phyloP scores from a whole-genome alignment of 257 asterid genomes.

The Echites panduratus region DNA sequence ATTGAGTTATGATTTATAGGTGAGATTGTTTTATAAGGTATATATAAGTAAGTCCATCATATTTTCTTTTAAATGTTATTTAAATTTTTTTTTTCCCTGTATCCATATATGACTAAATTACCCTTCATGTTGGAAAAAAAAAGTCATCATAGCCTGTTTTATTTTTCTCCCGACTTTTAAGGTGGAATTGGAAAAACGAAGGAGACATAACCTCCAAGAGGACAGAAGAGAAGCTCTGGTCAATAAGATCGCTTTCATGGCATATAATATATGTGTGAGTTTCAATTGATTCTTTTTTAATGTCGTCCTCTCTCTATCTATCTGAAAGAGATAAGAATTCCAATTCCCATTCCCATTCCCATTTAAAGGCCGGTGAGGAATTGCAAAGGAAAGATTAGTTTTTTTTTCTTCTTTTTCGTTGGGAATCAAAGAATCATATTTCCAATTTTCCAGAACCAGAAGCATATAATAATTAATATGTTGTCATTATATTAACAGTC shows the following conservation, averaged over 20 bases:
- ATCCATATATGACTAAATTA: too few relatives aligned
- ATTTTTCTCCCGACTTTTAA: not conserved
- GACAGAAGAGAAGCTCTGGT: not conserved
- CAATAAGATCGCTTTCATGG: constrained; percentile 1
- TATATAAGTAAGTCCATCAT: too few relatives aligned
- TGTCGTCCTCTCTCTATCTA: not conserved
- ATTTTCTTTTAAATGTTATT: too few relatives aligned
- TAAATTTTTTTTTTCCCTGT: too few relatives aligned
- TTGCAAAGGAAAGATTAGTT: not conserved
- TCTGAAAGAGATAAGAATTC: not conserved
- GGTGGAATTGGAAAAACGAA: not conserved
- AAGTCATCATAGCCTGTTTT: too few relatives aligned
- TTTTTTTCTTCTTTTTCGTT: not conserved
- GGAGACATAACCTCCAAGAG: not conserved
- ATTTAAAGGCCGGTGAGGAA: constrained; percentile 7
- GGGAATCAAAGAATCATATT: constrained; percentile 3
- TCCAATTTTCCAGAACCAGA: not conserved
- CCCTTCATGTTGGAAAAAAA: too few relatives aligned
- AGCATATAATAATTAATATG: not conserved
- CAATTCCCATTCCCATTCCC: not conserved
- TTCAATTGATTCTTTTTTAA: not conserved
- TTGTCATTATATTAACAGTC: not conserved
- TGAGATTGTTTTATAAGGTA: too few relatives aligned
- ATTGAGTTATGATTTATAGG: too few relatives aligned
- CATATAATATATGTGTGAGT: not conserved